Base-by-base conservation (phyloP, 2,329 filamentous ascomycete genomes). In the Colletotrichum sp. region DNA sequence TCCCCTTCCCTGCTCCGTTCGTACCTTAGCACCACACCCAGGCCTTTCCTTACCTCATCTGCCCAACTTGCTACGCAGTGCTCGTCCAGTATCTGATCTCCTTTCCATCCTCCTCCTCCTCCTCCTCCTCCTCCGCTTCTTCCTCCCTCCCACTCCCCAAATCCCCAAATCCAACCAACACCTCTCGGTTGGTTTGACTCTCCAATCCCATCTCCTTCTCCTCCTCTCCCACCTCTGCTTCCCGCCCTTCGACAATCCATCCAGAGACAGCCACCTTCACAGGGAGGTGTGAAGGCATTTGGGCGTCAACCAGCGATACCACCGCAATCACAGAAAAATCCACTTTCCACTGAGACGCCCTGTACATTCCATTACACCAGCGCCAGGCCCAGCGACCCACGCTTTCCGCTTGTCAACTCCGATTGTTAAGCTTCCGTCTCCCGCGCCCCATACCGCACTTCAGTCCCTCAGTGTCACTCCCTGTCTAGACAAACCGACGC, bases 391-490 rank as follows among this genome's bases (percentile, higher is more conserved):
- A 68, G 72, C 65, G 70, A 76, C 74, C 74, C 74, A 76, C 74
- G 74, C 71, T 74, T 75, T 73, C 71, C 73, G 70, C 73, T 64
- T 68, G 63, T 65, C 69, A 65, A 48, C 73, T 72, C 73, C 74
- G 74, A 76, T 76, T 76, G 74, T 74, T 74, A 75, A 75, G 70
- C 74, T 75, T 75, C 70, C 70, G 74, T 65, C 59, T 75, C 74
- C 74, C 70, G 74, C 64, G 74, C 74, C 74, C 74, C 70, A 74
- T 73, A 64, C 64, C 59, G 44, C 44, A 52, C 44, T n/a, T 52
- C 44, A 52, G 44, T 52, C 44, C 44, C 44, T 52, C 22, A 19
- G 52, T 66, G 57, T 36, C 25, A 52, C 16, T 22, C 60, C 36
- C 30, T 44, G 44, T 22, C 44, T 27, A 59, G 39, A n/a, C 69